Base-by-base conservation (phyloP, 1,284 basidiomycete genomes). In the Pterulicium gracile region DNA sequence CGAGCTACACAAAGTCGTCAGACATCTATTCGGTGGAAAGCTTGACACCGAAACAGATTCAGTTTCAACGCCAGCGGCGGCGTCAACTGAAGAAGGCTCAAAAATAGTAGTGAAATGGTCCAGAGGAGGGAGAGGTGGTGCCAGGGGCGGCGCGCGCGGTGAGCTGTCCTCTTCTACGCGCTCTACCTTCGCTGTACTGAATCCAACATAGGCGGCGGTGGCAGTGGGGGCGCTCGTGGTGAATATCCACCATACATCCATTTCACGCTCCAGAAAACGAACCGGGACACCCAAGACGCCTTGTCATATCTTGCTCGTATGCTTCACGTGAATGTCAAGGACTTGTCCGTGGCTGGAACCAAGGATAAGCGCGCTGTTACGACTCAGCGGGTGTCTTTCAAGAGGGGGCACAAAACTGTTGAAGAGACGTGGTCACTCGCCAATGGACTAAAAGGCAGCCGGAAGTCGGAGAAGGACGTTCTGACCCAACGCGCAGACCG, bases 321-420 rank as follows among this genome's bases (percentile, higher is more conserved):
- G 36, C 70, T 98, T 20, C 82, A 85, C 48, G 74, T 82, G 56
- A 79, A 72, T 27, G 61, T 78, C 45, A 90, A 84, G 60, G 90
- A 95, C 55, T 69, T 98, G 2, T 79, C 82, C 14, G 86, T 95
- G 12, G 91, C 93, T 3, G 96, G 96, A 0, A 99, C 96, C 2
- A 99, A 99, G 61, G 96, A 99, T 66, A 98, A 98, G 62, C 85
- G 96, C 36, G 95, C 91, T 0, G 89, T 98, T 3, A 98, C 95
- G 0, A 83, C 91, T 1, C 96, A 99, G 61, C 78, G 91, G 0
- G 91, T 98, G 10, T 87, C 89, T 4, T 62, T 98, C 13, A 80
- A 81, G 49, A 74, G 96, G 13, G 80, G 83, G 15, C 77, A 76
- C 46, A 84, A 86, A 61, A 88, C 81, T 0, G 75, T 94, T 1